These are phyloP conservation scores for Aureobasidium mangrovei DNA, from an alignment of 2,329 filamentous ascomycete genomes.

Conservation along the genomic window DNA sequence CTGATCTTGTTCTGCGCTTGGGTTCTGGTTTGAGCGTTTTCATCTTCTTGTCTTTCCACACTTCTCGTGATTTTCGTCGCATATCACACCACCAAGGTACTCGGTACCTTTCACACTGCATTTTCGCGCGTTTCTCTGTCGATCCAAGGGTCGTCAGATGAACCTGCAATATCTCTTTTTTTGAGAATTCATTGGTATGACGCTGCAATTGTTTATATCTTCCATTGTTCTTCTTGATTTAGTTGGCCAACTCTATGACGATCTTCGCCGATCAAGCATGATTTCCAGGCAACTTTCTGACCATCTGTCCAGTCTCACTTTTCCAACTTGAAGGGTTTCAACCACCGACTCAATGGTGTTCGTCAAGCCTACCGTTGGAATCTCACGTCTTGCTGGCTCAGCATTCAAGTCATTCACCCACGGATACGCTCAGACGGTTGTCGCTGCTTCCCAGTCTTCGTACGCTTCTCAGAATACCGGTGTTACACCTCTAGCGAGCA, in stretches of 20 bases:
- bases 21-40: neutral
- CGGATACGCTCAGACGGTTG: conserved; percentile 95
- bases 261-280: neutral
- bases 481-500: conserved; percentile 45
- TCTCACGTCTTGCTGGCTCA: conserved; percentile 75
- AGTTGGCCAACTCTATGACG: neutral
- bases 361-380: conserved; percentile 62
- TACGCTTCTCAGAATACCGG: conserved; percentile 57
- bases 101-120: conserved; percentile 6
- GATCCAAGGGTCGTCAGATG: conserved; percentile 89
- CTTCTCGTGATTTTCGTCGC: neutral
- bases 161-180: conserved; percentile 59
- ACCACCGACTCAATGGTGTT: conserved; percentile 76
- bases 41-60: neutral
- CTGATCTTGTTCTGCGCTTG: conserved; percentile 10
- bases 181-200: conserved; percentile 8
- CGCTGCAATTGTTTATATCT: neutral
- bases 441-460: conserved; percentile 84
- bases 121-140: conserved; percentile 74
- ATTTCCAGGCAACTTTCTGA: neutral
- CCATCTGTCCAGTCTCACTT: conserved; percentile 6
- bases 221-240: neutral
- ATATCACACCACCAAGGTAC: conserved; percentile 12
- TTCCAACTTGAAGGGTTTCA: conserved; percentile 51
- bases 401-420: conserved; percentile 79